phyloP scores from a whole-genome alignment of 176 grass and related monocot genomes.

The Olyra latifolia region DNA sequence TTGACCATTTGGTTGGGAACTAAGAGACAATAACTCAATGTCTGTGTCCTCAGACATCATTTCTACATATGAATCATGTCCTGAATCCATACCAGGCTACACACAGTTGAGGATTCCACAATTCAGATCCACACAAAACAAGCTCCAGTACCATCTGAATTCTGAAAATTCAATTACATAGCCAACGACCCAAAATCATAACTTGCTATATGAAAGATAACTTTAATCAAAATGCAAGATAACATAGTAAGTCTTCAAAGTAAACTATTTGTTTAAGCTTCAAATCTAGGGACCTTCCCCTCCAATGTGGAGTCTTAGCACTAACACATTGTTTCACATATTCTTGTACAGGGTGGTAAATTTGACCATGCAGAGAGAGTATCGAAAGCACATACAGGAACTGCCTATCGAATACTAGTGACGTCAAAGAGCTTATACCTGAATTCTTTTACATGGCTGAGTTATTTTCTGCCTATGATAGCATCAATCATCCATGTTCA shows the following conservation, averaged over 20 bases:
- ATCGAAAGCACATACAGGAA: constrained; percentile 87
- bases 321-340: constrained; percentile 38
- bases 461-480: constrained; percentile 53
- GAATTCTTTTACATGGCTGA: constrained; percentile 99
- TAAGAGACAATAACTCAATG: no score
- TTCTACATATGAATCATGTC: no score
- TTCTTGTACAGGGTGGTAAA: constrained; percentile 74
- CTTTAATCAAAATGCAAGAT: neutral
- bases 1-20: no score
- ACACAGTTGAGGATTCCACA: neutral
- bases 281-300: neutral
- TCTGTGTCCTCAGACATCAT: no score
- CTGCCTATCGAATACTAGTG: constrained; percentile 96
- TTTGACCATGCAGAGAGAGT: constrained; percentile 98
- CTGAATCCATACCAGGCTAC: no score
- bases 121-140: neutral
- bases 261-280: neutral
- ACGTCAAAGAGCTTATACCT: constrained; percentile 96
- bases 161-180: neutral
- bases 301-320: neutral
- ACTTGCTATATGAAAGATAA: neutral
- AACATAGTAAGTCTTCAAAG: neutral
- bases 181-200: neutral
- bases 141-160: neutral
- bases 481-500: neutral